These are phyloP conservation scores for Suaeda aralocaspica DNA, from an alignment of 148 eudicot species.

Conservation along the genomic window DNA sequence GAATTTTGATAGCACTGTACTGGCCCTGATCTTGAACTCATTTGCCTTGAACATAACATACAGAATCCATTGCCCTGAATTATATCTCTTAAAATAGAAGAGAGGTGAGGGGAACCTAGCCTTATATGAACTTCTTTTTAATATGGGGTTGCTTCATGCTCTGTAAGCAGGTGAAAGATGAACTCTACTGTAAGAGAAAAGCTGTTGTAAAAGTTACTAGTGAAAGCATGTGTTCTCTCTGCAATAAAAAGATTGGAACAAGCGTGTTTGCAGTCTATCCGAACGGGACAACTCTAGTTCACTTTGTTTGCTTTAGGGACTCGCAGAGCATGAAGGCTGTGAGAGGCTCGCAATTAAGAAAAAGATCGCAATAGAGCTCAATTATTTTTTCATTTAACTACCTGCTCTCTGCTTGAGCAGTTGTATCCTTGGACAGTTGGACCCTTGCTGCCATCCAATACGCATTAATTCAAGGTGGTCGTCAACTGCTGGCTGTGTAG, in stretches of 20 bases:
- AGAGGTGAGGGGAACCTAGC: not conserved
- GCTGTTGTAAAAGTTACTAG: slow-evolving; percentile 76
- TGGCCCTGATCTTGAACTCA: too few species aligned
- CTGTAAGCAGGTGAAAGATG: slow-evolving; percentile 74
- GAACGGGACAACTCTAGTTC: slow-evolving; percentile 82
- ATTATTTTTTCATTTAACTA: not conserved
- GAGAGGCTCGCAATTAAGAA: slow-evolving; percentile 56
- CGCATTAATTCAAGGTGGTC: too few species aligned
- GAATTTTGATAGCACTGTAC: too few species aligned
- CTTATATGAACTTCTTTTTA: not conserved
- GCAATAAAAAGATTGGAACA: slow-evolving; percentile 95
- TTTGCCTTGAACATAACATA: not conserved
- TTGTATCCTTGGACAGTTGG: too few species aligned
- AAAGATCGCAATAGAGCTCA: slow-evolving; percentile 27
- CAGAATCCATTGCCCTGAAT: not conserved
- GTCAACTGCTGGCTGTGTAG: too few species aligned
- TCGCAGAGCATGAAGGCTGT: slow-evolving; percentile 92
- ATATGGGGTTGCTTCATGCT: not conserved
- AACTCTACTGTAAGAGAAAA: slow-evolving; percentile 73
- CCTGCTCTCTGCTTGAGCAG: too few species aligned
- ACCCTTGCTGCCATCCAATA: too few species aligned
- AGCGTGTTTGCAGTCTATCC: slow-evolving; percentile 99
- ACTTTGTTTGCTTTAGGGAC: slow-evolving; percentile 94
- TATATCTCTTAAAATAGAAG: not conserved
- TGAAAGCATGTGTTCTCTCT: slow-evolving; percentile 85